Base-by-base conservation (phyloP, 805 yeast genomes). In the Yamadazyma paraphyllophila region DNA sequence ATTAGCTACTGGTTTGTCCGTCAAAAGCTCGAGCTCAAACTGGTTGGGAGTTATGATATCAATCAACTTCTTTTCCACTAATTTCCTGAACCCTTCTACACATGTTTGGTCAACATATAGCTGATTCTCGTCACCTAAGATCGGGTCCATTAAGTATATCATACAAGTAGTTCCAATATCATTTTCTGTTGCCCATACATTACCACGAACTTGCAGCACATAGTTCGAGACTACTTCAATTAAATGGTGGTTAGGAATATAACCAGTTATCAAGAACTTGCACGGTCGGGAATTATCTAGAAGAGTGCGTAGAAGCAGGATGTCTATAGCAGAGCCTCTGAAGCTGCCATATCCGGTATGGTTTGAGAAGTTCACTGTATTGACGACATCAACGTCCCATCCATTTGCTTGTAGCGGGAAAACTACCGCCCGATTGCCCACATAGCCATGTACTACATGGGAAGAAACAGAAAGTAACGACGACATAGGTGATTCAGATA, bases 371-470 rank as follows among this genome's bases (percentile, higher is more conserved):
- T 88, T 87, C 15, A 91, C 96, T 1, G 96, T 88, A 65, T 92
- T 88, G 44, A 94, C 72, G 16, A 82, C 82, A 61, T 92, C 97
- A 8, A 91, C 96, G 60, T 94, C 92, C 97, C 97, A 92, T 0
- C 94, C 95, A 37, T 80, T 73, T 35, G 81, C 70, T 59, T 92
- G 97, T 16, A 92, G 67, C 0, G 98, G 97, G 60, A 94, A 87
- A 2, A 92, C 86, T 0, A 94, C 88, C 0, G 97, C 96, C 46
- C 83, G 78, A 62, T 90, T 90, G 1, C 99, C 99, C 1, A 94
- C 99, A 57, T 88, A 85, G 2, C 99, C 99, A 61, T 92, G 98
- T 2, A 82, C 90, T 1, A 94, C 98, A 63, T 94, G 97, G 3
- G 96, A 88, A 55, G 88, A 92, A 8, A 90, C 72, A 15, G 66